Conservation (phyloP, 306 rosid species). For the Dicorynia guianensis region DNA sequence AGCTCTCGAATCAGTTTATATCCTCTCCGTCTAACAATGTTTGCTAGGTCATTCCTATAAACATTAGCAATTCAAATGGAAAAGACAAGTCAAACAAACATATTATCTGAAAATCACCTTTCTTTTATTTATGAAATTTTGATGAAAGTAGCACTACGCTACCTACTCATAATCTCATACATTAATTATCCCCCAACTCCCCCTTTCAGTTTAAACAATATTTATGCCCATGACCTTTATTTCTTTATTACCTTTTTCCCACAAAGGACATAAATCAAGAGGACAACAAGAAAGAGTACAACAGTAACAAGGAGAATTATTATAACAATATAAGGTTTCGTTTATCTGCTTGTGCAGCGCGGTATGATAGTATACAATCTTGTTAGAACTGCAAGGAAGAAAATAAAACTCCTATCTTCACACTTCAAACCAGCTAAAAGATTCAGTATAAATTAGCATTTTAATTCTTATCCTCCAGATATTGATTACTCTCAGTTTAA, state of each 20-base stretch:
- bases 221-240: background rate
- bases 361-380: background rate
- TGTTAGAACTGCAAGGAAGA: background rate
- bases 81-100: background rate
- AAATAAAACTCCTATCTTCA: background rate
- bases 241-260: background rate
- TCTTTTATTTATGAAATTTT: background rate
- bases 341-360: background rate
- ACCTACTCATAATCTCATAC: background rate
- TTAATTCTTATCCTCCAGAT: background rate
- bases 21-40: slow-evolving; percentile 92
- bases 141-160: background rate
- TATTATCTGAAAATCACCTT: background rate
- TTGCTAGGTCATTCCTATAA: slow-evolving; percentile 81
- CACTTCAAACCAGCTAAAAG: background rate
- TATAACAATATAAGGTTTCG: background rate
- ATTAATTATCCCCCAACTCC: background rate
- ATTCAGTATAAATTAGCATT: slow-evolving; percentile 1
- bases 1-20: slow-evolving; percentile 73
- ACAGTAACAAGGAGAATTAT: background rate
- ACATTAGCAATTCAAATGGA: slow-evolving; percentile 9
- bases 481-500: too few relatives aligned
- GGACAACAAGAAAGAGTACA: background rate
- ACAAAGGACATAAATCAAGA: background rate
- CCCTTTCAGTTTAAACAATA: background rate